A percentile compares a stretch with the other conserved stretches of the same genome.
Conservation (phyloP, 2,329 filamentous ascomycete genomes). For the Nemania sp. region DNA sequence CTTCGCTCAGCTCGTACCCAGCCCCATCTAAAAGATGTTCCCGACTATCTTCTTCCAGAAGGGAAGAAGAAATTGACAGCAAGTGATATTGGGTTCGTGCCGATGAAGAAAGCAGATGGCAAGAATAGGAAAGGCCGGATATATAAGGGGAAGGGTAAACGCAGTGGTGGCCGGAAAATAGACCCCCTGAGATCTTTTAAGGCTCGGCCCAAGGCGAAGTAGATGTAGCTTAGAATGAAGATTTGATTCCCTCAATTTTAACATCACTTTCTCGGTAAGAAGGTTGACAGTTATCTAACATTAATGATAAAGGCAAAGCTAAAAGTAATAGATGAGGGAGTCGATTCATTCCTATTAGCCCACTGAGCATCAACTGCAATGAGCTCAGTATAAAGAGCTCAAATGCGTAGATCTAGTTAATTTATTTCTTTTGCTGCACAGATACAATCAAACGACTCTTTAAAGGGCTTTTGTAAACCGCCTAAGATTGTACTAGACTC, state of each 20-base stretch:
- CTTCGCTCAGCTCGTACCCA: slow-evolving; percentile 85
- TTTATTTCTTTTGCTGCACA: too few relatives aligned
- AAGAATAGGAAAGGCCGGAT: slow-evolving; percentile 61
- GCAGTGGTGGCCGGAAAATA: slow-evolving; percentile 71
- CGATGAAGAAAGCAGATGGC: slow-evolving; percentile 66
- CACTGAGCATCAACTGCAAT: too few relatives aligned
- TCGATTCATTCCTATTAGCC: too few relatives aligned
- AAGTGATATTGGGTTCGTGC: slow-evolving; percentile 81
- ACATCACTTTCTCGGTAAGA: not conserved
- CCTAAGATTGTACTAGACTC: too few relatives aligned
- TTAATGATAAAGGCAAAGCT: not conserved
- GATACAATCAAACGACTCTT: too few relatives aligned
- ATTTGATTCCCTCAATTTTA: not conserved
- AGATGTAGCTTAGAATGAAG: slow-evolving; percentile 28
- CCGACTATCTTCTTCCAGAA: slow-evolving; percentile 91
- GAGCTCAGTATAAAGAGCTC: too few relatives aligned
- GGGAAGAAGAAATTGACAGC: slow-evolving; percentile 75
- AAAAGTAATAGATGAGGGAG: not conserved
- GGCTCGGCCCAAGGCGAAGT: slow-evolving; percentile 62
- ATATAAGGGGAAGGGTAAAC: slow-evolving; percentile 61
- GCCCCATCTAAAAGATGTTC: slow-evolving; percentile 87
- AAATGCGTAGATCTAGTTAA: too few relatives aligned
- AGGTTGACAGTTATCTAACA: not conserved
- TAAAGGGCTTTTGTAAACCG: too few relatives aligned
- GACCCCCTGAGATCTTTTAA: slow-evolving; percentile 94